Conservation (phyloP, 495 filamentous ascomycete species). For the Xylaria cubensis region DNA sequence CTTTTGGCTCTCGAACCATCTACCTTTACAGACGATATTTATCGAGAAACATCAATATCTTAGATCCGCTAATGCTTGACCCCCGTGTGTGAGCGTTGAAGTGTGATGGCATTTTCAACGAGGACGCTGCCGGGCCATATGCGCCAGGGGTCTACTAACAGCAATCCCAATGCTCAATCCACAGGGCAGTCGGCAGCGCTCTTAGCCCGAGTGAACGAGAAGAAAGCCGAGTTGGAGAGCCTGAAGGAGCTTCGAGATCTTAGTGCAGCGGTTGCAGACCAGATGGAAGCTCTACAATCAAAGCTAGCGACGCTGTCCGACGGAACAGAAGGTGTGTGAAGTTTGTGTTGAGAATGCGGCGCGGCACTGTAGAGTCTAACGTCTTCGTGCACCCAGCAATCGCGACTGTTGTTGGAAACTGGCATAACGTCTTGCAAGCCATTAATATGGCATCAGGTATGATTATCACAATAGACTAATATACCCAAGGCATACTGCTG, state of each 20-base stretch:
- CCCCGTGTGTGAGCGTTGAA: not conserved
- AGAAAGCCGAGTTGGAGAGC: constrained; percentile 91
- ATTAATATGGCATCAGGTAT: constrained; percentile 96
- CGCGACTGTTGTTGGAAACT: constrained; percentile 90
- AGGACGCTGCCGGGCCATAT: constrained; percentile 63
- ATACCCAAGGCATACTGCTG: not conserved
- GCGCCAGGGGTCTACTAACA: constrained; percentile 62
- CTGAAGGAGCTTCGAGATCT: constrained; percentile 86
- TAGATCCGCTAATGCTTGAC: not conserved
- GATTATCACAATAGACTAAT: constrained; percentile 37
- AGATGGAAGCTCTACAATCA: constrained; percentile 90
- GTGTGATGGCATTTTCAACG: constrained; percentile 45
- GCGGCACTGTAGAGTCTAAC: constrained; percentile 12
- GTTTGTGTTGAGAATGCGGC: not conserved
- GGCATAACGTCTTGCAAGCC: constrained; percentile 91
- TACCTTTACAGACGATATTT: not conserved
- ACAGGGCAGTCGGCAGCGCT: constrained; percentile 79
- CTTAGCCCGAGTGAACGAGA: constrained; percentile 87
- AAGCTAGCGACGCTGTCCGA: constrained; percentile 88
- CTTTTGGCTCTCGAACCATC: not conserved
- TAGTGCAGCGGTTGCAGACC: constrained; percentile 81
- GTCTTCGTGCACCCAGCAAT: constrained; percentile 65
- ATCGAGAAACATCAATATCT: not conserved
- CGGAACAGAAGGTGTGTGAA: constrained; percentile 81
- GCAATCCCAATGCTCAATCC: constrained; percentile 48